Conservation (phyloP, 441 rosid genomes). For the Melastoma candidum region DNA sequence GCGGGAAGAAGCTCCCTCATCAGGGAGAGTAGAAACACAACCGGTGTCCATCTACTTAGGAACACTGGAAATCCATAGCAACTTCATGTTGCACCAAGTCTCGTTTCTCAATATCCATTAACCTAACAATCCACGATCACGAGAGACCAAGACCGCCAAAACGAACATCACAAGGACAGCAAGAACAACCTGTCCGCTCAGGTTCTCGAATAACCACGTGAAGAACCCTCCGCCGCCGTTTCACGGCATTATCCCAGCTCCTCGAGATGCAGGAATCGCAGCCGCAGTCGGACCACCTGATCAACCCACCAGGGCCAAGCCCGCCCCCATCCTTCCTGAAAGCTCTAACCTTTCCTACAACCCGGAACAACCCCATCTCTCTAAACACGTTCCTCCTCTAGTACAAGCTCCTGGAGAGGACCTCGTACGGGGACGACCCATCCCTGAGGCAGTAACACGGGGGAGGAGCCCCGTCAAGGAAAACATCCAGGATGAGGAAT, state of each 20-base stretch:
- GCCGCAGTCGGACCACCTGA: slow-evolving; percentile 76
- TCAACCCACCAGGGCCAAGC: background rate
- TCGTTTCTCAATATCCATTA: too few species aligned
- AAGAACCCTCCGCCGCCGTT: slow-evolving; percentile 17
- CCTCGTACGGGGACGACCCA: slow-evolving; percentile 6
- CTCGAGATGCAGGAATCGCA: slow-evolving; percentile 60
- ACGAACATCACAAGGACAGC: too few species aligned
- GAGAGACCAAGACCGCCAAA: too few species aligned
- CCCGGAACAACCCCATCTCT: slow-evolving; percentile 32
- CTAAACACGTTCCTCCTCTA: slow-evolving; percentile 46
- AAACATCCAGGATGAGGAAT: slow-evolving; percentile 41
- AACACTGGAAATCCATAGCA: too few species aligned
- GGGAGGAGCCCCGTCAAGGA: slow-evolving; percentile 40
- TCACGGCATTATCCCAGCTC: slow-evolving; percentile 23
- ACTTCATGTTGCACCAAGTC: too few species aligned
- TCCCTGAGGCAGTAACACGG: slow-evolving; percentile 34
- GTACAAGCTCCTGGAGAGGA: slow-evolving; percentile 42
- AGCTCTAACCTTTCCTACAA: slow-evolving; percentile 22
- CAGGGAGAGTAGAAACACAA: too few species aligned
- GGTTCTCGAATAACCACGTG: slow-evolving; percentile 44
- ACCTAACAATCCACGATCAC: too few species aligned
- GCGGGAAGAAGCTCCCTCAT: too few species aligned
- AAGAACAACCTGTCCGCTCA: slow-evolving; percentile 27
- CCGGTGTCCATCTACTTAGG: too few species aligned
- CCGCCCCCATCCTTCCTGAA: slow-evolving; percentile 19